Base-by-base conservation (phyloP, 805 yeast genomes). In the Sugiyamaella qingdaonensis region DNA sequence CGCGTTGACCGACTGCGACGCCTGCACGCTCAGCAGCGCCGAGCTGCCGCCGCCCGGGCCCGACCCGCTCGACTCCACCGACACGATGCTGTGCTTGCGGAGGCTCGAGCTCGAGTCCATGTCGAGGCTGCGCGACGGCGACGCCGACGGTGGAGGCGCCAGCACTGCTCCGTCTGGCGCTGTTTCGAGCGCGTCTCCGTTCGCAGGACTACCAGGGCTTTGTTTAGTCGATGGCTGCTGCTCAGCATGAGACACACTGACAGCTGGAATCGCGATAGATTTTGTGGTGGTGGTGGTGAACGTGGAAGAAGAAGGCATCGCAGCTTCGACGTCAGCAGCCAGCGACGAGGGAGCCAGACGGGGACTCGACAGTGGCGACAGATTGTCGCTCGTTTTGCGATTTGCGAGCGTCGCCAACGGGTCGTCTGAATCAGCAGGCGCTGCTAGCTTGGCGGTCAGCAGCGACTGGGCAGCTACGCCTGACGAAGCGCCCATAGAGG, bases 321-420 rank as follows among this genome's bases (percentile, higher is more conserved):
- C n/a, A n/a, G n/a, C n/a, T n/a, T 24, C 29, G 29, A 24, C 29
- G 7, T 24, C 29, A 24, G 29, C 29, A 24, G 29, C 9, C 32
- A 16, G 16, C n/a, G 35, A 16, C 11, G 35, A 27, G 13, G 47
- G 47, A 19, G 47, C 7, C 7, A 44, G 34, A 10, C 19, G 18
- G 10, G 47, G 47, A 10, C 47, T 44, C 3, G 47, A 44, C 19
- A 44, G 24, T 4, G 47, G 47, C 3, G 47, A 44, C 24, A 44
- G 13, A 16, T 44, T 44, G 18, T 16, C 27, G 13, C 19, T 21
- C 24, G 24, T 39, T 16, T 21, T 16, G 24, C 19, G 14, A 11
- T 3, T 16, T 2, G 24, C 13, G 4, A 16, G 24, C 11, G 43
- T 3, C 4, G 43, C 19, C 24, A 39, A 16, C 19, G 43, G 43